Conservation (phyloP, 129 eudicot species). For the Flaveria trinervia region DNA sequence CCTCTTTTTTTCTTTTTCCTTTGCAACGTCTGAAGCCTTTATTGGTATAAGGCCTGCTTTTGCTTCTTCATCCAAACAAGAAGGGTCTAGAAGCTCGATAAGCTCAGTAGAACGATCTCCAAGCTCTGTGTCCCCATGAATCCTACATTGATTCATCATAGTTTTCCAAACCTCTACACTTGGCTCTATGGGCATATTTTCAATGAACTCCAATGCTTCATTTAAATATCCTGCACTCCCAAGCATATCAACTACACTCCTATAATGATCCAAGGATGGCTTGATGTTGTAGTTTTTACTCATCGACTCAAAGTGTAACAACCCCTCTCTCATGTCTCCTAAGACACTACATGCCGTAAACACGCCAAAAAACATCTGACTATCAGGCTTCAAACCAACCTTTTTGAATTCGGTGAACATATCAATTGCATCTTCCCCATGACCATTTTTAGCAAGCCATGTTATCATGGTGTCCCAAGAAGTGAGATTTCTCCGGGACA, state of each 20-base stretch:
- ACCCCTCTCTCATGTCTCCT: slow-evolving; percentile 15
- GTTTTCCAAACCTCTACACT: neutral
- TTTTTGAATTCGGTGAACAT: slow-evolving; percentile 9
- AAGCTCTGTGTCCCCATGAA: slow-evolving; percentile 16
- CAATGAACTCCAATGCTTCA: slow-evolving; percentile 9
- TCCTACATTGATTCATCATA: slow-evolving; percentile 9
- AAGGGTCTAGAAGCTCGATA: slow-evolving; percentile 12
- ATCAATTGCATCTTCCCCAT: slow-evolving; percentile 21
- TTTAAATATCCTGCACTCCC: slow-evolving; percentile 14
- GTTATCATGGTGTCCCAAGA: slow-evolving; percentile 18
- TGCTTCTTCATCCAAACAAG: slow-evolving; percentile 14
- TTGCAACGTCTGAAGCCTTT: slow-evolving; percentile 13
- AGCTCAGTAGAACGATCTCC: slow-evolving; percentile 15
- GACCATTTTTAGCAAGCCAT: slow-evolving; percentile 16
- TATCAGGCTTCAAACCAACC: slow-evolving; percentile 17
- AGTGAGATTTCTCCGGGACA: slow-evolving; percentile 10
- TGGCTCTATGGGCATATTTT: slow-evolving; percentile 10
- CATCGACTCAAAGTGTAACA: slow-evolving; percentile 19
- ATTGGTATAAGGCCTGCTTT: slow-evolving; percentile 15
- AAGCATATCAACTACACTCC: slow-evolving; percentile 14
- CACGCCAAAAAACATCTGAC: slow-evolving; percentile 20
- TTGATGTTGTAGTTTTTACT: neutral
- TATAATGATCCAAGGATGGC: slow-evolving; percentile 6
- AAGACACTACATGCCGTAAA: slow-evolving; percentile 13
- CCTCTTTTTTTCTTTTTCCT: slow-evolving; percentile 19